phyloP scores from a whole-genome alignment of 495 filamentous ascomycete genomes.

The Trichoderma reesei region DNA sequence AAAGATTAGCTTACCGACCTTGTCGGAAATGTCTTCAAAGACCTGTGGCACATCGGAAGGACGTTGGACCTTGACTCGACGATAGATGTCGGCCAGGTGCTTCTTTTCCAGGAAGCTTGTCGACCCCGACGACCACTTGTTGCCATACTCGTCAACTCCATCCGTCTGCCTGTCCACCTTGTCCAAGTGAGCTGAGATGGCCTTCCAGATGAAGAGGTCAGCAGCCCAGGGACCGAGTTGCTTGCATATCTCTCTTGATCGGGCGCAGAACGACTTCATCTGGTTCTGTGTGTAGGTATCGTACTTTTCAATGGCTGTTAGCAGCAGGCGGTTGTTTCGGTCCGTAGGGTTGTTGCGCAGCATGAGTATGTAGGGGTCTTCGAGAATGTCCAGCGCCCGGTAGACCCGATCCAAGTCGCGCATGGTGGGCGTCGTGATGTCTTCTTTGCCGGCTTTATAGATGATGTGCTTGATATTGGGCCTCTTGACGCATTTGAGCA shows the following conservation, averaged over 20 bases:
- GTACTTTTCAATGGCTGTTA: slow-evolving; percentile 35
- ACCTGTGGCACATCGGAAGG: slow-evolving; percentile 17
- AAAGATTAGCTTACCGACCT: slow-evolving; percentile 44
- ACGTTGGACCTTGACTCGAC: slow-evolving; percentile 28
- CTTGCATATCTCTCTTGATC: slow-evolving; percentile 39
- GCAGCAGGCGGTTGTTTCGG: slow-evolving; percentile 28
- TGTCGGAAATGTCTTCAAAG: slow-evolving; percentile 35
- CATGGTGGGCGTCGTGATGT: slow-evolving; percentile 21
- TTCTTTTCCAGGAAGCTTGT: slow-evolving; percentile 38
- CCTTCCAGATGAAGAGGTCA: slow-evolving; percentile 58
- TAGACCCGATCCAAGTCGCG: slow-evolving; percentile 29
- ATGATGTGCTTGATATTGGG: slow-evolving; percentile 48
- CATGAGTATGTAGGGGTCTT: slow-evolving; percentile 62
- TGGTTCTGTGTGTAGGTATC: slow-evolving; percentile 58
- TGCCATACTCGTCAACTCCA: slow-evolving; percentile 21
- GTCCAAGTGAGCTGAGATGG: slow-evolving; percentile 38
- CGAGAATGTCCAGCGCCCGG: slow-evolving; percentile 43
- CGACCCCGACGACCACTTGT: slow-evolving; percentile 27
- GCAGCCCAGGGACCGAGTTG: slow-evolving; percentile 68
- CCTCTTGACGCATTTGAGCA: slow-evolving; percentile 56
- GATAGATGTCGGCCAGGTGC: slow-evolving; percentile 49
- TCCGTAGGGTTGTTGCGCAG: slow-evolving; percentile 31
- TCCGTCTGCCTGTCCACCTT: slow-evolving; percentile 25
- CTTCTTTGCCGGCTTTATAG: slow-evolving; percentile 27
- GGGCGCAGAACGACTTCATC: slow-evolving; percentile 47